phyloP scores from a whole-genome alignment of 176 grass and related monocot species.

The Avena sativa region DNA sequence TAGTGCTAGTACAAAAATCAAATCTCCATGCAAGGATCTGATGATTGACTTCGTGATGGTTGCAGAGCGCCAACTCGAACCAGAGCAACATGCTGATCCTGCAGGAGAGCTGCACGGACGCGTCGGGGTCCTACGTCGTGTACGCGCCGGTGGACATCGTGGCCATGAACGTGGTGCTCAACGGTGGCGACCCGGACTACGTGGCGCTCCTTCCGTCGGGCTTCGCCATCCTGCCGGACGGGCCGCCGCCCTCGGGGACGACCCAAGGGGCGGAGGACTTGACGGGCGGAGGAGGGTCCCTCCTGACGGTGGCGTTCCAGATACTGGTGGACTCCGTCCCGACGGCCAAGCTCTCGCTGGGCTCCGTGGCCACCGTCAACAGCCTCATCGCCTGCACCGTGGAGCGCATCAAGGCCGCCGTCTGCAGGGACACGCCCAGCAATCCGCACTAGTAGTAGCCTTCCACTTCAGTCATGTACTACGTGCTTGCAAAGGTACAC shows the following conservation, averaged over 20 bases:
- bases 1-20: not conserved
- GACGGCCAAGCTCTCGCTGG: slow-evolving; percentile 86
- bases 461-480: not conserved
- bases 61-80: slow-evolving; percentile 84
- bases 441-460: slow-evolving; percentile 46
- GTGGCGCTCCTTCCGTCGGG: slow-evolving; percentile 89
- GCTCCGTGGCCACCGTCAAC: slow-evolving; percentile 90
- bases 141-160: slow-evolving; percentile 90
- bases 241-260: not conserved
- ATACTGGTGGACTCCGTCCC: slow-evolving; percentile 91
- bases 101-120: slow-evolving; percentile 94
- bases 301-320: slow-evolving; percentile 93
- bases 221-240: slow-evolving; percentile 88
- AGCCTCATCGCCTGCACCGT: slow-evolving; percentile 94
- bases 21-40: not conserved
- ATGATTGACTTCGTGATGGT: not conserved
- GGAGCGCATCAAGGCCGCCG: slow-evolving; percentile 85
- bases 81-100: slow-evolving; percentile 99
- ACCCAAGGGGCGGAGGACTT: not conserved
- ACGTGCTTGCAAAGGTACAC: slow-evolving; percentile 17
- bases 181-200: slow-evolving; percentile 91
- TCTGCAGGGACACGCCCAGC: slow-evolving; percentile 57
- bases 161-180: slow-evolving; percentile 94
- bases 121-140: slow-evolving; percentile 81
- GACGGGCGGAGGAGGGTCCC: slow-evolving; percentile 44